phyloP scores from a whole-genome alignment of 495 filamentous ascomycete genomes.

The Aspergillus affinis region DNA sequence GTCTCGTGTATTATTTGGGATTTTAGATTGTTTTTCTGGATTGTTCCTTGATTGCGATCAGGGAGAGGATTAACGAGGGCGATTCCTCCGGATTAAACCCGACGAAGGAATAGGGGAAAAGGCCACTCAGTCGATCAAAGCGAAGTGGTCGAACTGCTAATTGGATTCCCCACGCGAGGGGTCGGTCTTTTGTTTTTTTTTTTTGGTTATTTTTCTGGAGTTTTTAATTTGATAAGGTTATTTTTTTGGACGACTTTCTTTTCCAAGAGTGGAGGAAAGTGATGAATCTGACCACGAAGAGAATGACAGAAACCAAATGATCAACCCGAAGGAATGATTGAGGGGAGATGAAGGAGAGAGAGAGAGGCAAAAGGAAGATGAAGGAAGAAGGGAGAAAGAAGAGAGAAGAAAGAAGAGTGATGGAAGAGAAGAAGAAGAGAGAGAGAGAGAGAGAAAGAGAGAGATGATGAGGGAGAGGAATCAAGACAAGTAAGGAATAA shows the following conservation, averaged over 20 bases:
- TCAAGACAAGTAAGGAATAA: neutral
- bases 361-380: conserved; percentile 27
- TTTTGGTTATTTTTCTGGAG: conserved; percentile 7
- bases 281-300: conserved; percentile 35
- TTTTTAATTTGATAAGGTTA: too few relatives aligned
- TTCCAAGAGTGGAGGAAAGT: conserved; percentile 3
- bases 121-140: conserved; percentile 16
- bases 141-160: conserved; percentile 18
- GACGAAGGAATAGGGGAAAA: conserved; percentile 18
- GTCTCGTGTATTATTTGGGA: too few relatives aligned
- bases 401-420: conserved; percentile 36
- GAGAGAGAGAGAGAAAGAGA: conserved; percentile 1
- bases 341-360: conserved; percentile 30
- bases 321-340: conserved; percentile 44
- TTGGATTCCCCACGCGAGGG: neutral
- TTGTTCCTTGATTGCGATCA: conserved; percentile 7
- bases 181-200: neutral
- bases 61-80: conserved; percentile 13
- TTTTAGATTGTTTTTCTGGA: too few relatives aligned
- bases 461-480: neutral
- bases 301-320: conserved; percentile 42
- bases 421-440: conserved; percentile 10
- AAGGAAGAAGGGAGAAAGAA: conserved; percentile 30
- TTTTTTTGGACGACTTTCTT: conserved; percentile 1
- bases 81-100: conserved; percentile 2